Evolutionary conservation across 208 protist genomes (phyloP).

Genomic region (Acanthamoeba royreba): DNA sequence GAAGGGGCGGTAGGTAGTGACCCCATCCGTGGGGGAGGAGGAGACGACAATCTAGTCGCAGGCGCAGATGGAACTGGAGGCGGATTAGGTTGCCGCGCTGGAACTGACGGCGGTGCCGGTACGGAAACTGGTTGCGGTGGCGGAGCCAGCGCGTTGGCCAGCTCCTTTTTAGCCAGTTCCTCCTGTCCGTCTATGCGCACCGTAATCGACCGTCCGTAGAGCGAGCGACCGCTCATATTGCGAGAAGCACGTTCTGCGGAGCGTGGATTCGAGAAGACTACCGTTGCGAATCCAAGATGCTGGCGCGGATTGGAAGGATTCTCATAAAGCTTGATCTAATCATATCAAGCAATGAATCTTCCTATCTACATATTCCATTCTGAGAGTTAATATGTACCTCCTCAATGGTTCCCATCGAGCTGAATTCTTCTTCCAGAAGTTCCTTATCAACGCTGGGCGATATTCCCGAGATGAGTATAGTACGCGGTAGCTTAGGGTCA

Average conservation of each 20-base stretch:
- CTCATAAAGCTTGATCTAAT: conserved; percentile 1
- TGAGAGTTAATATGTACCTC: too few species aligned
- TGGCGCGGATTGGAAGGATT: not conserved
- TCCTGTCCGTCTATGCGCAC: not conserved
- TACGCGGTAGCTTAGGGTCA: not conserved
- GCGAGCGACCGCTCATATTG: not conserved
- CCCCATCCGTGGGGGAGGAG: too few species aligned
- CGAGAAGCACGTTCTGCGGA: not conserved
- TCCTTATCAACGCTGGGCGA: conserved; percentile 10
- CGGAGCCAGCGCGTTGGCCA: not conserved
- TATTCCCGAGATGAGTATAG: not conserved
- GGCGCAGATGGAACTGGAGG: too few species aligned
- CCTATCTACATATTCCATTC: too few species aligned
- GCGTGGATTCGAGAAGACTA: not conserved
- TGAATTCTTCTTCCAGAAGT: not conserved
- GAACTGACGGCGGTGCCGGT: not conserved
- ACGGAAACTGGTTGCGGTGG: not conserved
- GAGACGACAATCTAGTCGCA: too few species aligned
- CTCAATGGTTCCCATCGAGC: not conserved
- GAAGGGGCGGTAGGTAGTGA: too few species aligned
- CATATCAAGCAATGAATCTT: not conserved
- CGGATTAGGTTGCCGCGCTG: not conserved
- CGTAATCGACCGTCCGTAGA: not conserved
- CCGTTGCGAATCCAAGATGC: not conserved
- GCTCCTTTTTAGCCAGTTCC: not conserved